A percentile compares a stretch with the other conserved stretches of the same genome.
Evolutionary conservation across 2,329 filamentous ascomycete species (phyloP).

Genomic region (Ceratocystis cubensis): DNA sequence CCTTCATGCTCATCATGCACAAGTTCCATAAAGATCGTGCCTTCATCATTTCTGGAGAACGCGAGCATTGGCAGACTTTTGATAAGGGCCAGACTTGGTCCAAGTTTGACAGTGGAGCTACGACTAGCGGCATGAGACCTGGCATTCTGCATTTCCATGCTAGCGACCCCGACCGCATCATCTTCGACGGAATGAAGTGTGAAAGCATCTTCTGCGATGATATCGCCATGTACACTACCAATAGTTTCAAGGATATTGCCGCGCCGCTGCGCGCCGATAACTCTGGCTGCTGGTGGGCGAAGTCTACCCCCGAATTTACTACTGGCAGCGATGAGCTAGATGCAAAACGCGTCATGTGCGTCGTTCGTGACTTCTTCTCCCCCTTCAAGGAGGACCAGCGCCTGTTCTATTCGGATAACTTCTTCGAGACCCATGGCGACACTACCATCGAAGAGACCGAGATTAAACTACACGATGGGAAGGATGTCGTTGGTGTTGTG

Average conservation of each 20-base stretch:
- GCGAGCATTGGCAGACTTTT: constrained; percentile 67
- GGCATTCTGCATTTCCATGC: constrained; percentile 65
- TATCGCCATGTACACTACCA: constrained; percentile 59
- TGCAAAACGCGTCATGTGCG: constrained; percentile 63
- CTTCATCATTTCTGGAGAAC: constrained; percentile 59
- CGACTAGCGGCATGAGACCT: constrained; percentile 40
- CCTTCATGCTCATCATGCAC: constrained; percentile 58
- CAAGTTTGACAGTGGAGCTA: constrained; percentile 51
- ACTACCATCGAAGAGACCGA: constrained; percentile 51
- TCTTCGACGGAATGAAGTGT: constrained; percentile 69
- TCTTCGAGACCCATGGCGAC: constrained; percentile 47
- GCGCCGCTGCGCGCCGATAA: constrained; percentile 55
- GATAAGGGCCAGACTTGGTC: constrained; percentile 75
- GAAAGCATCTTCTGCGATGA: constrained; percentile 51
- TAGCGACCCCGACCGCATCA: constrained; percentile 66
- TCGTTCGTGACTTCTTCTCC: constrained; percentile 61
- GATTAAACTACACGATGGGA: constrained; percentile 60
- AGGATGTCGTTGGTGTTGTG: constrained; percentile 65
- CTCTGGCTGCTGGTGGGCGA: constrained; percentile 77
- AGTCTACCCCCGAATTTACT: constrained; percentile 59
- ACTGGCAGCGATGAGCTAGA: constrained; percentile 54
- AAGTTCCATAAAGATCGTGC: constrained; percentile 66
- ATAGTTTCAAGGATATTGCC: constrained; percentile 63
- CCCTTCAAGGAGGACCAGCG: constrained; percentile 61
- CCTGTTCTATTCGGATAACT: constrained; percentile 70